phyloP scores from a whole-genome alignment of 2,329 filamentous ascomycete species.

The Fusarium avenaceum region DNA sequence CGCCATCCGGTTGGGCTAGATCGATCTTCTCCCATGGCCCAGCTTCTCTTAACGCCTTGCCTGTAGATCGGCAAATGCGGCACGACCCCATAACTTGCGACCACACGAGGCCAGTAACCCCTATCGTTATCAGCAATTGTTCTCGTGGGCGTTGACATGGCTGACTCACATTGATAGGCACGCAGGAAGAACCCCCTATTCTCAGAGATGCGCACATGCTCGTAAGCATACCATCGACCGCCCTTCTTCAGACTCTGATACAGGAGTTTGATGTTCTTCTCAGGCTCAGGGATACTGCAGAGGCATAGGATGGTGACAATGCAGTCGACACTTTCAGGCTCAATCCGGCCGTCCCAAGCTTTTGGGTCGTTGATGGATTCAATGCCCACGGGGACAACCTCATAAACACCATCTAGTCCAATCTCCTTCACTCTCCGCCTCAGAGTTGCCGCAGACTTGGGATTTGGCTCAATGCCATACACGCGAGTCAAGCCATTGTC shows the following conservation, averaged over 20 bases:
- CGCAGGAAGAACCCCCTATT: slow-evolving; percentile 57
- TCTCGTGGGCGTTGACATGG: background rate
- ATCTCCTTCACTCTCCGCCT: slow-evolving; percentile 62
- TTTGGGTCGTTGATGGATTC: slow-evolving; percentile 64
- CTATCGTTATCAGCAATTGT: slow-evolving; percentile 51
- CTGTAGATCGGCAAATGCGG: slow-evolving; percentile 64
- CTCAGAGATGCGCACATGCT: slow-evolving; percentile 65
- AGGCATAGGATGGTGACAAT: slow-evolving; percentile 73
- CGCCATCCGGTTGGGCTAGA: slow-evolving; percentile 56
- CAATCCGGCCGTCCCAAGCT: slow-evolving; percentile 62
- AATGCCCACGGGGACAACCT: slow-evolving; percentile 73
- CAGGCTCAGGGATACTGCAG: slow-evolving; percentile 73
- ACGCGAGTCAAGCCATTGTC: slow-evolving; percentile 59
- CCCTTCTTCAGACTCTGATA: slow-evolving; percentile 72
- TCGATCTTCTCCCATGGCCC: slow-evolving; percentile 66
- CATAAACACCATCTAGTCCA: slow-evolving; percentile 69
- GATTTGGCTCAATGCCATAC: slow-evolving; percentile 76
- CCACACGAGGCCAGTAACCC: slow-evolving; percentile 66
- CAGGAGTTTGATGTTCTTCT: slow-evolving; percentile 66
- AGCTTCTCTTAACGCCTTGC: slow-evolving; percentile 60
- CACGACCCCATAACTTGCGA: slow-evolving; percentile 66
- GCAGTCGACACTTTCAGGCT: slow-evolving; percentile 67
- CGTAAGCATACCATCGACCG: slow-evolving; percentile 73
- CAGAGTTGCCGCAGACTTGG: slow-evolving; percentile 64
- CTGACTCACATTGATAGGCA: slow-evolving; percentile 65